These are phyloP conservation scores for Delonix regia DNA, from an alignment of 306 rosid genomes.

Conservation along the genomic window DNA sequence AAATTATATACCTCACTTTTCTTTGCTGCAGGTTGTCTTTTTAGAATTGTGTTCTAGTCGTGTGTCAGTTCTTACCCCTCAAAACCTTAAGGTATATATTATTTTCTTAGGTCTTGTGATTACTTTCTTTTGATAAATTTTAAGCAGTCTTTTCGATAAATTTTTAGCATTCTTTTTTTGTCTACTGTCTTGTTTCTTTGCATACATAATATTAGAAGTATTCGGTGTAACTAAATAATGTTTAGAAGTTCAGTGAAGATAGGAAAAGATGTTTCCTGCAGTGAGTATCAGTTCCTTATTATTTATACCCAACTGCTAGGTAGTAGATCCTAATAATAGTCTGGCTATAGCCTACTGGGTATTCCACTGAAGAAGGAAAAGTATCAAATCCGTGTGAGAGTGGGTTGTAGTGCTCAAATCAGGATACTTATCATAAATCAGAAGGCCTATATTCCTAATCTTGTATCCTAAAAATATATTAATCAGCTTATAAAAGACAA, in stretches of 20 bases:
- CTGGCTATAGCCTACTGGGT: conserved; percentile 4
- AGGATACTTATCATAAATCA: background rate
- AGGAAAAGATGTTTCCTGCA: background rate
- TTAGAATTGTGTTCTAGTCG: conserved; percentile 91
- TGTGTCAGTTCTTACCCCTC: conserved; percentile 70
- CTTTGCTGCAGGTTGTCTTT: conserved; percentile 78
- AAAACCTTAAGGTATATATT: conserved; percentile 72
- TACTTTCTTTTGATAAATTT: background rate
- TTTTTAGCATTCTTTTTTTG: background rate
- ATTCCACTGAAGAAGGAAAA: conserved; percentile 4
- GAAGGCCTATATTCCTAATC: background rate
- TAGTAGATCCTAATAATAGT: background rate
- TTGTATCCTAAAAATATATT: background rate
- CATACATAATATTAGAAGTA: background rate
- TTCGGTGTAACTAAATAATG: background rate
- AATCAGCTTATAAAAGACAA: background rate
- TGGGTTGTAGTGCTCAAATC: background rate
- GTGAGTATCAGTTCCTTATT: conserved; percentile 7
- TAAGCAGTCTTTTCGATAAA: background rate
- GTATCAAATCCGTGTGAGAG: background rate
- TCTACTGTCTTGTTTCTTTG: background rate
- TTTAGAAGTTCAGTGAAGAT: background rate
- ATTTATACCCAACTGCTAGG: conserved; percentile 10
- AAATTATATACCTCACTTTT: conserved; percentile 30
- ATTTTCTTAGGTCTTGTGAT: conserved; percentile 23